Percentiles rank a stretch among this genome's conserved stretches.
phyloP scores from a whole-genome alignment of 768 basidiomycete genomes.

The Mycena galericulata region DNA sequence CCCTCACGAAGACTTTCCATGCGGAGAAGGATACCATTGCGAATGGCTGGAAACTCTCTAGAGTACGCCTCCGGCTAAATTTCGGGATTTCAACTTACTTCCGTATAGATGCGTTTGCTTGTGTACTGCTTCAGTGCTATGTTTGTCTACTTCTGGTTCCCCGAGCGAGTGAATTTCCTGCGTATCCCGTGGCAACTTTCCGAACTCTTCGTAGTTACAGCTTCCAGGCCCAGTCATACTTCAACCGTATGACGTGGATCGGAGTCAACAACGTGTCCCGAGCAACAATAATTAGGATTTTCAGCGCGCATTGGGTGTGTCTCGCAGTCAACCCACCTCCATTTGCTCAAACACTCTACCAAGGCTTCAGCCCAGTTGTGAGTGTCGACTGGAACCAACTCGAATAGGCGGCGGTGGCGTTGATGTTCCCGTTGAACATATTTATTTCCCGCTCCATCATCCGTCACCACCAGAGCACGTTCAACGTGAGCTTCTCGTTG shows the following conservation, averaged over 20 bases:
- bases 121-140: constrained; percentile 49
- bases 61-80: not conserved
- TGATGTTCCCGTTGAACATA: constrained; percentile 48
- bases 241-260: constrained; percentile 55
- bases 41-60: constrained; percentile 38
- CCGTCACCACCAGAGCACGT: constrained; percentile 18
- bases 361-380: too few species aligned
- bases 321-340: too few species aligned
- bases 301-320: too few species aligned
- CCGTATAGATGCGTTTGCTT: constrained; percentile 53
- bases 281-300: constrained; percentile 44
- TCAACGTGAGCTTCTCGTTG: constrained; percentile 18
- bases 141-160: constrained; percentile 43
- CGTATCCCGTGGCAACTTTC: too few species aligned
- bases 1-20: constrained; percentile 65
- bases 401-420: constrained; percentile 38
- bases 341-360: too few species aligned
- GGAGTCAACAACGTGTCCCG: constrained; percentile 48
- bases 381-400: constrained; percentile 39
- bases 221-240: constrained; percentile 43
- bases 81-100: not conserved
- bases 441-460: not conserved
- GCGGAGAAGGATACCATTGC: constrained; percentile 37
- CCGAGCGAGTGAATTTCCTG: constrained; percentile 31
- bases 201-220: constrained; percentile 49